phyloP scores from a whole-genome alignment of 352 stramenopile genomes.

The Phytophthora tentaculata region DNA sequence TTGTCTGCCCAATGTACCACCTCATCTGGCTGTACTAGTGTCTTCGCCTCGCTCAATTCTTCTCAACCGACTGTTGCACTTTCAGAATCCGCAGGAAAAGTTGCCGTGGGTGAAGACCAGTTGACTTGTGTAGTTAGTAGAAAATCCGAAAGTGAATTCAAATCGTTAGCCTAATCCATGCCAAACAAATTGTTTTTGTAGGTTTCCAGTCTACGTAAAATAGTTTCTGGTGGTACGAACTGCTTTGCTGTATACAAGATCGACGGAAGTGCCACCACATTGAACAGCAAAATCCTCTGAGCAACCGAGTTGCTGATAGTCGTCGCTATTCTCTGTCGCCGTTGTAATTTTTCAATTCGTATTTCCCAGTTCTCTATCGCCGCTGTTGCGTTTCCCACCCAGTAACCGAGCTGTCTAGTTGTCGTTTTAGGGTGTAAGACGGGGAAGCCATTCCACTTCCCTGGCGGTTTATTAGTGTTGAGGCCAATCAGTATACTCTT shows the following conservation, averaged over 20 bases:
- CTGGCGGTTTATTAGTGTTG: background rate
- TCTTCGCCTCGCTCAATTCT: no score
- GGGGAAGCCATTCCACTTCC: background rate
- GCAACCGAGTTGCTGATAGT: background rate
- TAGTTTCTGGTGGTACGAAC: no score
- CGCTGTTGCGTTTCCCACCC: background rate
- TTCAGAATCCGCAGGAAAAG: background rate
- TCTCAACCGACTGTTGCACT: background rate
- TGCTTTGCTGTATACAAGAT: no score
- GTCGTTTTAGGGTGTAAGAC: background rate
- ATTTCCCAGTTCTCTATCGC: conserved; percentile 3
- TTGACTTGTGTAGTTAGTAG: background rate
- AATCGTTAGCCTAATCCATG: no score
- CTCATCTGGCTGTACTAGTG: no score
- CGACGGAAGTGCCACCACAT: background rate
- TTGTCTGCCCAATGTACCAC: no score
- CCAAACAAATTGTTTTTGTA: no score
- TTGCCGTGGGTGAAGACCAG: background rate
- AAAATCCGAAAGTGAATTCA: no score
- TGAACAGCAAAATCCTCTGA: background rate
- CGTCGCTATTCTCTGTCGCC: background rate
- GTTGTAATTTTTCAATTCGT: conserved; percentile 5
- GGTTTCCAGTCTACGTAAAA: no score
- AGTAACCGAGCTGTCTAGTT: conserved; percentile 1
- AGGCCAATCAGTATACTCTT: conserved; percentile 2